Evolutionary conservation across 2,329 filamentous ascomycete species (phyloP).

Genomic region (Cladophialophora exuberans): DNA sequence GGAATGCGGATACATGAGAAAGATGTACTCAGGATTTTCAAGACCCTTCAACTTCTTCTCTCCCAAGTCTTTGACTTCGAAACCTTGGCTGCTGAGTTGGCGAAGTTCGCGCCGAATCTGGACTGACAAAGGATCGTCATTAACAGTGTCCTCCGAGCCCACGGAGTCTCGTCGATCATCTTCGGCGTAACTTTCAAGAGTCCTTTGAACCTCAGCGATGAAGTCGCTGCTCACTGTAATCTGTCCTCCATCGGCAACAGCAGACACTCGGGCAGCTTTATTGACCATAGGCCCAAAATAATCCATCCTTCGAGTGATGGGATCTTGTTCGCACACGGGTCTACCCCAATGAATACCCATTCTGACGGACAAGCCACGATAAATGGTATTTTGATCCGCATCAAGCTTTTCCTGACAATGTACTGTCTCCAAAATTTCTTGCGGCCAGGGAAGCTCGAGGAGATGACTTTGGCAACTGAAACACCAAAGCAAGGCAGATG

Average conservation of each 20-base stretch:
- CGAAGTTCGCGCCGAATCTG: slow-evolving; percentile 85
- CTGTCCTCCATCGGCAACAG: slow-evolving; percentile 93
- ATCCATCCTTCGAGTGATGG: slow-evolving; percentile 96
- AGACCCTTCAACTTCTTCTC: slow-evolving; percentile 95
- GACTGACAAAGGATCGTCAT: slow-evolving; percentile 73
- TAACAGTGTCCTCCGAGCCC: slow-evolving; percentile 73
- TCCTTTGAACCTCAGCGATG: slow-evolving; percentile 91
- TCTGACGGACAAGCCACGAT: slow-evolving; percentile 88
- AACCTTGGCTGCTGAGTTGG: slow-evolving; percentile 85
- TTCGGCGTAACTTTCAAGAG: slow-evolving; percentile 86
- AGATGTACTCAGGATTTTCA: slow-evolving; percentile 95
- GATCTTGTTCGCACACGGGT: slow-evolving; percentile 92
- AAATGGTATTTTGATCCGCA: slow-evolving; percentile 84
- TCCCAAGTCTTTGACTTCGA: slow-evolving; percentile 94
- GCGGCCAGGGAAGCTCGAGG: slow-evolving; percentile 88
- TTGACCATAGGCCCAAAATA: slow-evolving; percentile 99
- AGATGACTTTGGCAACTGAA: slow-evolving; percentile 91
- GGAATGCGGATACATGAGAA: slow-evolving; percentile 90
- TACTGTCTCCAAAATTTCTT: slow-evolving; percentile 84
- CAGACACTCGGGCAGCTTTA: slow-evolving; percentile 89
- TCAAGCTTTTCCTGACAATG: slow-evolving; percentile 83
- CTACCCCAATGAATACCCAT: slow-evolving; percentile 98
- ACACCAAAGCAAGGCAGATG: slow-evolving; percentile 91
- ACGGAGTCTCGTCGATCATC: slow-evolving; percentile 71
- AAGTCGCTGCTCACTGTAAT: slow-evolving; percentile 97